phyloP scores from a whole-genome alignment of 2,329 filamentous ascomycete species.

The Phialocephala sp. region DNA sequence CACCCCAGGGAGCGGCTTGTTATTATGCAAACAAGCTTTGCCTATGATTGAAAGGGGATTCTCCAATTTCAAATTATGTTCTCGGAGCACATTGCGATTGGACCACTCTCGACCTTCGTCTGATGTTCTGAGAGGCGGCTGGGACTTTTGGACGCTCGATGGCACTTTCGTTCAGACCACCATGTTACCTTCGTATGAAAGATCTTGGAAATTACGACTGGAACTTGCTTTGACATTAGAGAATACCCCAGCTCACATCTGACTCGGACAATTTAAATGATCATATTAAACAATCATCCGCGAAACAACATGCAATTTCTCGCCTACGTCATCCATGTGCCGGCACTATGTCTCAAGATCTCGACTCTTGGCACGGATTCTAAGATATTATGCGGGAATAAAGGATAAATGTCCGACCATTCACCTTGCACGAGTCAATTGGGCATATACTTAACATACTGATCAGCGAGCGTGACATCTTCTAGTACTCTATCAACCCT shows the following conservation, averaged over 20 bases:
- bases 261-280: background rate
- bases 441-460: background rate
- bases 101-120: background rate
- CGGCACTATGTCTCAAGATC: background rate
- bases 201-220: background rate
- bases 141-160: background rate
- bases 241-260: background rate
- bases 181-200: background rate
- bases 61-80: background rate
- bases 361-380: background rate
- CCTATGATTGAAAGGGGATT: background rate
- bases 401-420: background rate
- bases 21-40: background rate
- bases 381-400: background rate
- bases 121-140: background rate
- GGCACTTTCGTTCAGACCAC: background rate
- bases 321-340: conserved; percentile 1
- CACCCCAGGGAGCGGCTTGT: background rate
- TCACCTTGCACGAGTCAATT: background rate
- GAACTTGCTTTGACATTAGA: background rate
- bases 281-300: background rate
- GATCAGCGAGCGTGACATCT: conserved; percentile 8
- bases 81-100: background rate
- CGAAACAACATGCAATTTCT: background rate
- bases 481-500: background rate